A percentile compares a stretch with the other conserved stretches of the same genome.
These are phyloP conservation scores for Datisca glomerata DNA, from an alignment of 306 rosid species.

Conservation along the genomic window DNA sequence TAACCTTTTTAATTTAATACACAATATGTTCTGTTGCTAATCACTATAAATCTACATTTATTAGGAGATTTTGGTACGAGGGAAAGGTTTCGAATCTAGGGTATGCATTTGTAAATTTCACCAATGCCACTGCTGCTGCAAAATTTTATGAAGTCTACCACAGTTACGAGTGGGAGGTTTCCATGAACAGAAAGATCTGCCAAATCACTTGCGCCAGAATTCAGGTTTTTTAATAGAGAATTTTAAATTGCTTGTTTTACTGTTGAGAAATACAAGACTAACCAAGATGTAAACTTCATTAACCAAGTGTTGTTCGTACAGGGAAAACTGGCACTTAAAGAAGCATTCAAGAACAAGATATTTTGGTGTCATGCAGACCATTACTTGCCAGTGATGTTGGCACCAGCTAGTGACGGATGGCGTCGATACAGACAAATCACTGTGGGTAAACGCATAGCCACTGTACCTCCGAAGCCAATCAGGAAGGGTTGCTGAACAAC, in stretches of 20 bases:
- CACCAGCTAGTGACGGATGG: constrained; percentile 28
- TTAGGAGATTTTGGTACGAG: constrained; percentile 22
- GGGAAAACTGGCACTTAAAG: constrained; percentile 24
- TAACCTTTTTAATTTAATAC: neutral
- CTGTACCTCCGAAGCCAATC: constrained; percentile 8
- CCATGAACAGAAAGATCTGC: constrained; percentile 23
- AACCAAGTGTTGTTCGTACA: too few species aligned
- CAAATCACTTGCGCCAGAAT: constrained; percentile 28
- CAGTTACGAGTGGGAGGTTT: constrained; percentile 22
- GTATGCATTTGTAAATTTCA: constrained; percentile 58
- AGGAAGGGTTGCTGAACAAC: too few species aligned
- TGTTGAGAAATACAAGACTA: neutral
- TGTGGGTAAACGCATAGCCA: constrained; percentile 12
- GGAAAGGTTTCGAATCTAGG: constrained; percentile 32
- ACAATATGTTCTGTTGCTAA: neutral
- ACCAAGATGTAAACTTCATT: too few species aligned
- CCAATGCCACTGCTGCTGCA: constrained; percentile 18
- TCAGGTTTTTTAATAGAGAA: constrained; percentile 26
- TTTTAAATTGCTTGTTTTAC: neutral
- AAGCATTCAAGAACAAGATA: constrained; percentile 17
- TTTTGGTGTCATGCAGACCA: constrained; percentile 30
- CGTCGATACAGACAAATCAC: neutral
- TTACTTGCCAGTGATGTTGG: constrained; percentile 23
- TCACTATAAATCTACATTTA: neutral
- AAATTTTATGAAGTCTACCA: constrained; percentile 19